Evolutionary conservation across 192 early-diverging fungal genomes (phyloP).

Genomic region (Coemansia sp.): DNA sequence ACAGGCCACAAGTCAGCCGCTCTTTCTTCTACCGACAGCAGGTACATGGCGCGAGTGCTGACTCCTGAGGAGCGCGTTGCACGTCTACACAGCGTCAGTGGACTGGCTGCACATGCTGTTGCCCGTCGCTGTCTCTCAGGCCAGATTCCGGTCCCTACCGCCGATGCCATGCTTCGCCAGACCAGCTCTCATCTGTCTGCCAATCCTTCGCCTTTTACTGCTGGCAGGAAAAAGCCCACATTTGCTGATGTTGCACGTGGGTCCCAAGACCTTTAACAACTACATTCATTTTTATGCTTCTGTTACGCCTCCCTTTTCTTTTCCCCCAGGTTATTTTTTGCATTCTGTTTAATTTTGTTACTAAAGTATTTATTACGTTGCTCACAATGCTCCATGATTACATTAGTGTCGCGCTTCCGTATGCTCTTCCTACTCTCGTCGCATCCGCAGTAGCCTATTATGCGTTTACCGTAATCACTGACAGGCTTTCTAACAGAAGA

Average conservation of each 20-base stretch:
- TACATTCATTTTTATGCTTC: not conserved
- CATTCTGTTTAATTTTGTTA: conserved; percentile 1
- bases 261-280: conserved; percentile 12
- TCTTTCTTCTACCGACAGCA: too few species aligned
- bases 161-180: conserved; percentile 34
- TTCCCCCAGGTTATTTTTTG: conserved; percentile 1
- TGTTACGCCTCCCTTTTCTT: conserved; percentile 6
- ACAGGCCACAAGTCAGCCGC: too few species aligned
- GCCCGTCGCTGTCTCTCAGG: conserved; percentile 51
- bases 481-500: not conserved
- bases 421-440: conserved; percentile 26
- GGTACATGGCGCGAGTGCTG: conserved; percentile 15
- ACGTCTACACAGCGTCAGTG: conserved; percentile 43
- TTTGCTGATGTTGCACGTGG: conserved; percentile 48
- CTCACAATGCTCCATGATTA: conserved; percentile 9
- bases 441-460: conserved; percentile 12
- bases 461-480: not conserved
- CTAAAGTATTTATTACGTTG: not conserved
- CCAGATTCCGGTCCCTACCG: conserved; percentile 33
- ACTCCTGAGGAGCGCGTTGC: conserved; percentile 52
- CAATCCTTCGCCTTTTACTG: not conserved
- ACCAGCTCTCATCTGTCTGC: conserved; percentile 3
- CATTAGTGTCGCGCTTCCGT: conserved; percentile 9
- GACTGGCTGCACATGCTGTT: conserved; percentile 50
- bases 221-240: conserved; percentile 24